Evolutionary conservation across 2,329 filamentous ascomycete genomes (phyloP).

Genomic region (Rosellinia necatrix): DNA sequence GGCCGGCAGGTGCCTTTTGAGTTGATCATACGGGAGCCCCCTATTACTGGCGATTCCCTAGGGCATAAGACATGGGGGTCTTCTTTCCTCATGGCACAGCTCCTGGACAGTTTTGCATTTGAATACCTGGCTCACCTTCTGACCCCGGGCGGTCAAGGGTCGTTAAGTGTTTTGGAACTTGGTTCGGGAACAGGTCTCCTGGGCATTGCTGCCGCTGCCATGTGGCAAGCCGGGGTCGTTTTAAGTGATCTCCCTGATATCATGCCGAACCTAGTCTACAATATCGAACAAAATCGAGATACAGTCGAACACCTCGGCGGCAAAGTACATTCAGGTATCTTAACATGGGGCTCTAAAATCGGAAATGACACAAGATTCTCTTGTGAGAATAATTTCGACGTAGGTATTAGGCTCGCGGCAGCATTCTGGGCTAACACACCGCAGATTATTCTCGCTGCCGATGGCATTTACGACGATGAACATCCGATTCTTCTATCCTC

Average conservation of each 20-base stretch:
- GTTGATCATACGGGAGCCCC: slow-evolving; percentile 80
- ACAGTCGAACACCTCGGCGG: slow-evolving; percentile 61
- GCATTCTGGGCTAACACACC: slow-evolving; percentile 12
- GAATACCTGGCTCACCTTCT: slow-evolving; percentile 54
- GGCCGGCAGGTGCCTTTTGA: slow-evolving; percentile 52
- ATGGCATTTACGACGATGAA: slow-evolving; percentile 83
- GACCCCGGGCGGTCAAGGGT: slow-evolving; percentile 35
- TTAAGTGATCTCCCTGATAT: slow-evolving; percentile 88
- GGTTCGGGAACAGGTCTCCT: slow-evolving; percentile 92
- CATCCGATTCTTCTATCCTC: slow-evolving; percentile 77
- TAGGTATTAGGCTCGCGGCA: slow-evolving; percentile 32
- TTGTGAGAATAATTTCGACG: slow-evolving; percentile 56
- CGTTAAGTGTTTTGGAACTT: slow-evolving; percentile 68
- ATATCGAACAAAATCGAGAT: slow-evolving; percentile 67
- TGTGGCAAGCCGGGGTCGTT: slow-evolving; percentile 68
- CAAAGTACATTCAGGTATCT: slow-evolving; percentile 62
- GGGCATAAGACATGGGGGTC: slow-evolving; percentile 97
- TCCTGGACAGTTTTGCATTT: slow-evolving; percentile 59
- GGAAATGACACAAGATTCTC: slow-evolving; percentile 52
- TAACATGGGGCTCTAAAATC: slow-evolving; percentile 71
- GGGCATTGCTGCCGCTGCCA: slow-evolving; percentile 78
- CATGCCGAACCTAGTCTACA: slow-evolving; percentile 77
- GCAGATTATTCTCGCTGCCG: slow-evolving; percentile 79
- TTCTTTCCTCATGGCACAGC: slow-evolving; percentile 80
- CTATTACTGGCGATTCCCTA: slow-evolving; percentile 83